A percentile compares a stretch with the other conserved stretches of the same genome.
Conservation (phyloP, 495 filamentous ascomycete species). For the Penicillium roqueforti region DNA sequence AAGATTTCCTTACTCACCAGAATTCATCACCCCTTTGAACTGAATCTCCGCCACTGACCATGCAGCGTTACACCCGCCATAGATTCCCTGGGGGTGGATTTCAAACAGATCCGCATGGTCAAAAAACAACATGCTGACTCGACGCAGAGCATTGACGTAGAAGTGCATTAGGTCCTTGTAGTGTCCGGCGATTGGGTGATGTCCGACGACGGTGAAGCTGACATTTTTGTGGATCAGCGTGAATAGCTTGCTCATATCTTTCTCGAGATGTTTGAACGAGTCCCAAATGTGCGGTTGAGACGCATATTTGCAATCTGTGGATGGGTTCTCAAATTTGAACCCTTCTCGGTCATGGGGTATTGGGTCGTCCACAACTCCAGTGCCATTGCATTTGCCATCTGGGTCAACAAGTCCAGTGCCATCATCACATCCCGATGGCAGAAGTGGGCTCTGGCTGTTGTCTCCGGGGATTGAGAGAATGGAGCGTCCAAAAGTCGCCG, state of each 20-base stretch:
- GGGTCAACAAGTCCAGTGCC: constrained; percentile 24
- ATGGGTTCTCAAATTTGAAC: constrained; percentile 35
- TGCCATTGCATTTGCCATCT: constrained; percentile 23
- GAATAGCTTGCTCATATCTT: constrained; percentile 35
- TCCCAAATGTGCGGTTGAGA: constrained; percentile 38
- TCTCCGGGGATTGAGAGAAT: neutral
- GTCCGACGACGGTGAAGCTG: constrained; percentile 33
- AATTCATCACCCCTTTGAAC: constrained; percentile 35
- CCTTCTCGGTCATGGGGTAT: constrained; percentile 24
- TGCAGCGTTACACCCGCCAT: constrained; percentile 32
- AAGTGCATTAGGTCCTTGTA: constrained; percentile 38
- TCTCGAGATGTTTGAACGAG: constrained; percentile 36
- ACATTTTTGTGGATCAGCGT: constrained; percentile 36
- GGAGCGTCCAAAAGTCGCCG: constrained; percentile 1
- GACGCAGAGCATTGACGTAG: constrained; percentile 35
- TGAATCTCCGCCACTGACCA: constrained; percentile 37
- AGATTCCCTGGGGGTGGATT: constrained; percentile 33
- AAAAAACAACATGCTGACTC: constrained; percentile 28
- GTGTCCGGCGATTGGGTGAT: constrained; percentile 34
- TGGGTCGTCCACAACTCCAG: constrained; percentile 21
- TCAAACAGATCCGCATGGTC: constrained; percentile 35
- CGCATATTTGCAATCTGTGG: constrained; percentile 32
- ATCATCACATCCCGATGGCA: constrained; percentile 10
- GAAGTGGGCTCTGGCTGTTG: neutral
- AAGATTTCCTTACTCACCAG: constrained; percentile 20